A percentile compares a stretch with the other conserved stretches of the same genome.
phyloP scores from a whole-genome alignment of 176 grass and related monocot species.

The Luzula sylvatica region DNA sequence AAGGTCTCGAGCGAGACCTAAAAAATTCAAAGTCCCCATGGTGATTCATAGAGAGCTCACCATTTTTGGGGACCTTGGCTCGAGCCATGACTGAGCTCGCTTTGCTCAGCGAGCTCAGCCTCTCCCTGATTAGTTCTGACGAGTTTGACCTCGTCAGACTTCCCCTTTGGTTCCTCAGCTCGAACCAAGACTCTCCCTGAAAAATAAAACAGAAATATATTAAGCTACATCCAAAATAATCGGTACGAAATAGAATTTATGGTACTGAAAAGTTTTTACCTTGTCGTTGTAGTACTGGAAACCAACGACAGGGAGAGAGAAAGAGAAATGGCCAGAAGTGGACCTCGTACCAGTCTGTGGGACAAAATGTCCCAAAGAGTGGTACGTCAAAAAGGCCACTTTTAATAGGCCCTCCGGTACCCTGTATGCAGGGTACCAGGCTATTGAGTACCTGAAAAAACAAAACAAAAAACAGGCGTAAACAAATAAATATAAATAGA shows the following conservation, averaged over 20 bases:
- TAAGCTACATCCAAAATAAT: background rate
- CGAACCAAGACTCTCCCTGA: conserved; percentile 77
- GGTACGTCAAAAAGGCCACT: conserved; percentile 85
- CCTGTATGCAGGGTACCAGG: conserved; percentile 92
- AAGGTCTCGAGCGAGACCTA: conserved; percentile 21
- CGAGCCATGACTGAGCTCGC: conserved; percentile 42
- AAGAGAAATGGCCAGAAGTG: background rate
- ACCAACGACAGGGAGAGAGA: conserved; percentile 46
- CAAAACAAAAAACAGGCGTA: background rate
- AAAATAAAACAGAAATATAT: background rate
- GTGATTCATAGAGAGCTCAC: conserved; percentile 19
- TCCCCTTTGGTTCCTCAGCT: conserved; percentile 8
- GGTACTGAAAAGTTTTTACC: conserved; percentile 28
- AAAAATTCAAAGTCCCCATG: conserved; percentile 84
- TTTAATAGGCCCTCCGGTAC: conserved; percentile 82
- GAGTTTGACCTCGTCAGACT: background rate
- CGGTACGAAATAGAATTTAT: background rate
- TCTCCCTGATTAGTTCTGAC: conserved; percentile 30
- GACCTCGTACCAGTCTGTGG: background rate
- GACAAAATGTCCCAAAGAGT: conserved; percentile 64
- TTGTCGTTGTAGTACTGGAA: conserved; percentile 68
- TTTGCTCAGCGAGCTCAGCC: conserved; percentile 36
- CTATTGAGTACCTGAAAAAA: conserved; percentile 75
- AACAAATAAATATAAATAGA: background rate
- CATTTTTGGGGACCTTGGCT: conserved; percentile 25